Conservation (phyloP, 345 rosid species). For the Camelina sativa region DNA sequence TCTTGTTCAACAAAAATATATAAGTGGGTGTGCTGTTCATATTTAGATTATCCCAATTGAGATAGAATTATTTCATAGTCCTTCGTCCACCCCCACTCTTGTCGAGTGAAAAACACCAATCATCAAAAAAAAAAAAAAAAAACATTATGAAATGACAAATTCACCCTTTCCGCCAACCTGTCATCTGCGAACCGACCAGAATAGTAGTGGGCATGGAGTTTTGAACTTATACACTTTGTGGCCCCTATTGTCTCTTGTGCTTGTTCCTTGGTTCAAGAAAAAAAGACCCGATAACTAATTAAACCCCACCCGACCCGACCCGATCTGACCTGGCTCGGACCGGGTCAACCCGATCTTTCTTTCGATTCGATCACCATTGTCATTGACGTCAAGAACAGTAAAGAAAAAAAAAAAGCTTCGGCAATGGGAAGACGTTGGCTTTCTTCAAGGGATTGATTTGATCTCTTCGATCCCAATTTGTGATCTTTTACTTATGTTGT, state of each 20-base stretch:
- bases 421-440: conserved; percentile 25
- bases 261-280: conserved; percentile 39
- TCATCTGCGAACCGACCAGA: conserved; percentile 36
- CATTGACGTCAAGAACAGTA: conserved; percentile 21
- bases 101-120: no score
- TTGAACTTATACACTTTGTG: conserved; percentile 31
- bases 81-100: no score
- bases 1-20: not conserved
- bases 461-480: conserved; percentile 14
- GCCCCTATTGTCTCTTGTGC: conserved; percentile 30
- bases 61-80: no score
- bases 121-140: not conserved
- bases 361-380: conserved; percentile 1
- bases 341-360: not conserved
- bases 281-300: conserved; percentile 22
- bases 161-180: conserved; percentile 36
- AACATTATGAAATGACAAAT: conserved; percentile 12
- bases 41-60: no score
- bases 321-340: not conserved
- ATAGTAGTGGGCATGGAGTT: conserved; percentile 35
- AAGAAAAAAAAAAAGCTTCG: not conserved
- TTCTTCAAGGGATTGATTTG: conserved; percentile 1
- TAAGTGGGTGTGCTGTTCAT: no score
- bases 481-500: not conserved
- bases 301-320: conserved; percentile 18